Percentiles rank a stretch among this genome's conserved stretches.
phyloP scores from a whole-genome alignment of 2,329 filamentous ascomycete genomes.

The Akanthomyces muscarius region DNA sequence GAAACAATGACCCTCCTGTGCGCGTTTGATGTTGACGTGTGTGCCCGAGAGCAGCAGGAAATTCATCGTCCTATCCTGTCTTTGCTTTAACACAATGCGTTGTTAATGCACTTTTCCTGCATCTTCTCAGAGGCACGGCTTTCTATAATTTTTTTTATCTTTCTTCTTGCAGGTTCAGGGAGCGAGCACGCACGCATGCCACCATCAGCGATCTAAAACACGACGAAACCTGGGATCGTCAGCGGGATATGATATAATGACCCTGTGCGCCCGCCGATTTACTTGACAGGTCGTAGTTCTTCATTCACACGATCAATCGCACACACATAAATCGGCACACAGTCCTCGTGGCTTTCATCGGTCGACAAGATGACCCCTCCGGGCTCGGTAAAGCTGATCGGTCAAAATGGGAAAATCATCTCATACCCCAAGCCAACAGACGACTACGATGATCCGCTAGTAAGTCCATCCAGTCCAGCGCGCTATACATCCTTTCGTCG shows the following conservation, averaged over 20 bases:
- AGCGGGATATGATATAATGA: neutral
- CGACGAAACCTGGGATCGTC: neutral
- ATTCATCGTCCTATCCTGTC: too few relatives aligned
- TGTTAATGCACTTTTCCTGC: too few relatives aligned
- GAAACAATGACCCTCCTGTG: too few relatives aligned
- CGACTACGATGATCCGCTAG: conserved; percentile 11
- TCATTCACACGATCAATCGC: neutral
- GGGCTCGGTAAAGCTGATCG: neutral
- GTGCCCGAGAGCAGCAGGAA: too few relatives aligned
- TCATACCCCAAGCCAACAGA: conserved; percentile 12
- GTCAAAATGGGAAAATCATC: neutral
- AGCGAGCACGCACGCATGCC: neutral
- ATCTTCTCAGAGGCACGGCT: too few relatives aligned
- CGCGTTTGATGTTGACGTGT: too few relatives aligned
- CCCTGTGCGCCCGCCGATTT: too few relatives aligned
- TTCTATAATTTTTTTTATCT: too few relatives aligned
- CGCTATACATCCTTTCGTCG: too few relatives aligned
- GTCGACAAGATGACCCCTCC: neutral
- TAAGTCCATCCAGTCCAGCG: neutral
- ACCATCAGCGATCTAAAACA: neutral
- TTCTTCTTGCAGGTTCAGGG: neutral
- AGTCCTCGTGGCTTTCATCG: too few relatives aligned
- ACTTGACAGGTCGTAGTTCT: neutral
- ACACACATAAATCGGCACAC: neutral
- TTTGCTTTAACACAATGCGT: too few relatives aligned